Percentiles rank a stretch among this genome's conserved stretches.
phyloP scores from a whole-genome alignment of 805 yeast species.

The Yueomyces sp. region DNA sequence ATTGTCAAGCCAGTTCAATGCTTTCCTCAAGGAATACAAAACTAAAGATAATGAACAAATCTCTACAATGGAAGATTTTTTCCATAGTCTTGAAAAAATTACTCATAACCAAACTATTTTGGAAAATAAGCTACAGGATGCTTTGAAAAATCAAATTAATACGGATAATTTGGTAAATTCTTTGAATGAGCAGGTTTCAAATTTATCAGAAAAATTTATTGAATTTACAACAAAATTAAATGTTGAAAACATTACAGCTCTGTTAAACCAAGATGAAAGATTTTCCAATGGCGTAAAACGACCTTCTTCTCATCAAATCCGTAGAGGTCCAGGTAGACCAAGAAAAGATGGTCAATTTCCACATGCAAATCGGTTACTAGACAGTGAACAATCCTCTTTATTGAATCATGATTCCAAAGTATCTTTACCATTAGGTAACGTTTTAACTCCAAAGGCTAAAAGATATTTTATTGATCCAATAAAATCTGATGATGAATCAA shows the following conservation, averaged over 20 bases:
- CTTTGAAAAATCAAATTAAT: constrained; percentile 23
- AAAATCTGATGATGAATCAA: not conserved
- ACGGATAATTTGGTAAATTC: constrained; percentile 23
- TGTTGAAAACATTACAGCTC: not conserved
- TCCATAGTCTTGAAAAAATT: constrained; percentile 17
- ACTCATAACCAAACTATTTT: constrained; percentile 23
- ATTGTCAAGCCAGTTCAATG: not conserved
- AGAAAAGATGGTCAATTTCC: constrained; percentile 10
- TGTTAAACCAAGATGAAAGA: not conserved
- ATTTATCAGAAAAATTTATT: constrained; percentile 1
- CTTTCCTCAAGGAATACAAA: not conserved
- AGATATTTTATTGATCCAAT: constrained; percentile 21
- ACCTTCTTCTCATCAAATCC: not conserved
- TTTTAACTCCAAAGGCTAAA: constrained; percentile 19
- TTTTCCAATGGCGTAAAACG: not conserved
- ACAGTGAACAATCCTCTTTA: constrained; percentile 2
- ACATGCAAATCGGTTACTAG: constrained; percentile 1
- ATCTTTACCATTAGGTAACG: constrained; percentile 17
- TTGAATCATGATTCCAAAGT: constrained; percentile 5
- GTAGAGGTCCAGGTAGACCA: constrained; percentile 25
- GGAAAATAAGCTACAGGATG: constrained; percentile 24
- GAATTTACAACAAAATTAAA: constrained; percentile 1
- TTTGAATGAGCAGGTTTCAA: constrained; percentile 12
- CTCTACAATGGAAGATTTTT: constrained; percentile 11
- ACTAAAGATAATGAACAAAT: not conserved